Evolutionary conservation across 139 green algal genomes (phyloP).

Genomic region (Spirogloea muscicola): DNA sequence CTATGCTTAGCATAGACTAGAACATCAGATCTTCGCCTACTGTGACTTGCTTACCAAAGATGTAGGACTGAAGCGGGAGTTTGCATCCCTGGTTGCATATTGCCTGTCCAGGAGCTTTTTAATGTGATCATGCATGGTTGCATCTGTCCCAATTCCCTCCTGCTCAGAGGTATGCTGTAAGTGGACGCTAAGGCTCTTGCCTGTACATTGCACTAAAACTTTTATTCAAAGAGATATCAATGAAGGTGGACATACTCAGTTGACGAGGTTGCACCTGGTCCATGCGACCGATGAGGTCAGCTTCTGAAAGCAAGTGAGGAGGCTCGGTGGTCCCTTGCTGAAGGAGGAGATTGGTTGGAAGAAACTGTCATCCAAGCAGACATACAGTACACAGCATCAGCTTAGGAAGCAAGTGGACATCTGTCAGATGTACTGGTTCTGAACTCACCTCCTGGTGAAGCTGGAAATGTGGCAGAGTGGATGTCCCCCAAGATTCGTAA

Average conservation of each 20-base stretch:
- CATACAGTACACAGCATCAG: not conserved
- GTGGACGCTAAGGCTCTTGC: too few relatives aligned
- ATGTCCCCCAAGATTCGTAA: constrained; percentile 14
- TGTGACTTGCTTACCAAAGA: constrained; percentile 26
- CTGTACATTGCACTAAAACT: too few relatives aligned
- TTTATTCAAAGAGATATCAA: too few relatives aligned
- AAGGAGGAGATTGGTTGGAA: constrained; percentile 70
- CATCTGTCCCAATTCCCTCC: constrained; percentile 93
- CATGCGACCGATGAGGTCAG: constrained; percentile 89
- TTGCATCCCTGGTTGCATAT: constrained; percentile 33
- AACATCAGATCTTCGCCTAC: too few relatives aligned
- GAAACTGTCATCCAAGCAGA: constrained; percentile 56
- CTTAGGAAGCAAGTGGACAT: not conserved
- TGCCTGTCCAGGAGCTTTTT: constrained; percentile 42
- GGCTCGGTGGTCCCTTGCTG: constrained; percentile 75
- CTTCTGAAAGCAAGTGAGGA: constrained; percentile 74
- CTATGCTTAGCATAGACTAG: too few relatives aligned
- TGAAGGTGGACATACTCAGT: too few relatives aligned
- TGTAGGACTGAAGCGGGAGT: constrained; percentile 30
- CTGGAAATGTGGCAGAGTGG: constrained; percentile 15
- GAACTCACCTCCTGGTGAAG: constrained; percentile 50
- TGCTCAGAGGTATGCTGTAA: too few relatives aligned
- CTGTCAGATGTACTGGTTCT: not conserved
- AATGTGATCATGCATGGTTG: constrained; percentile 70
- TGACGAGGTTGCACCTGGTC: too few relatives aligned